Percentiles rank a stretch among this genome's conserved stretches.
phyloP scores from a whole-genome alignment of 2,329 filamentous ascomycete species.

The Lojkania enalia region DNA sequence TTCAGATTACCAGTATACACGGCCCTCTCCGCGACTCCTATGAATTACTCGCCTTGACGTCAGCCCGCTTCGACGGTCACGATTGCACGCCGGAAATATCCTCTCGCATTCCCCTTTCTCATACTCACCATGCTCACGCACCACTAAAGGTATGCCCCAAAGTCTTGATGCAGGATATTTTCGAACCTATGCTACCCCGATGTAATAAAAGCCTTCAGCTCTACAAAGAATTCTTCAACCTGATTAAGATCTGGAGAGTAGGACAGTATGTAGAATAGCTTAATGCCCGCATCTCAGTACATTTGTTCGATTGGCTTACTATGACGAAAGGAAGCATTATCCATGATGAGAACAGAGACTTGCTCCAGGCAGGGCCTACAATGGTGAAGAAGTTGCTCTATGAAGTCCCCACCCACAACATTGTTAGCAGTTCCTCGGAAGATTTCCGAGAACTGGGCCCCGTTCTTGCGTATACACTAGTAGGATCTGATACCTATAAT shows the following conservation, averaged over 20 bases:
- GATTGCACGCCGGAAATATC: constrained; percentile 34
- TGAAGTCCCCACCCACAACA: constrained; percentile 19
- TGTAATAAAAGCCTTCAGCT: constrained; percentile 43
- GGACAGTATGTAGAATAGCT: constrained; percentile 39
- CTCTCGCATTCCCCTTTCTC: constrained; percentile 23
- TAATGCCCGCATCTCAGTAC: constrained; percentile 36
- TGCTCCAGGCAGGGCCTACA: constrained; percentile 39
- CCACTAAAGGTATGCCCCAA: constrained; percentile 33
- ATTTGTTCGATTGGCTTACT: constrained; percentile 32
- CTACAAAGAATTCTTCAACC: constrained; percentile 44
- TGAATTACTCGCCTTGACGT: neutral
- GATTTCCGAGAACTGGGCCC: constrained; percentile 15
- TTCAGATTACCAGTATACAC: no score
- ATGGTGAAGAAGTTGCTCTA: constrained; percentile 37
- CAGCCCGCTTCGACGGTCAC: neutral
- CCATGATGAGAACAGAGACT: constrained; percentile 44
- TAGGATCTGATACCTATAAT: constrained; percentile 13
- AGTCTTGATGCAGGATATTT: constrained; percentile 16
- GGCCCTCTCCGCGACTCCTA: no score
- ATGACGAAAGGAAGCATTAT: no score
- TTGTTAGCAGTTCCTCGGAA: constrained; percentile 16
- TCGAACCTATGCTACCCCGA: constrained; percentile 19
- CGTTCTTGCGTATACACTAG: constrained; percentile 20
- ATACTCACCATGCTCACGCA: constrained; percentile 30
- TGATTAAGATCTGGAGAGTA: constrained; percentile 45